Percentiles rank a stretch among this genome's conserved stretches.
Evolutionary conservation across 2,329 filamentous ascomycete genomes (phyloP).

Genomic region (Diaporthe eres): DNA sequence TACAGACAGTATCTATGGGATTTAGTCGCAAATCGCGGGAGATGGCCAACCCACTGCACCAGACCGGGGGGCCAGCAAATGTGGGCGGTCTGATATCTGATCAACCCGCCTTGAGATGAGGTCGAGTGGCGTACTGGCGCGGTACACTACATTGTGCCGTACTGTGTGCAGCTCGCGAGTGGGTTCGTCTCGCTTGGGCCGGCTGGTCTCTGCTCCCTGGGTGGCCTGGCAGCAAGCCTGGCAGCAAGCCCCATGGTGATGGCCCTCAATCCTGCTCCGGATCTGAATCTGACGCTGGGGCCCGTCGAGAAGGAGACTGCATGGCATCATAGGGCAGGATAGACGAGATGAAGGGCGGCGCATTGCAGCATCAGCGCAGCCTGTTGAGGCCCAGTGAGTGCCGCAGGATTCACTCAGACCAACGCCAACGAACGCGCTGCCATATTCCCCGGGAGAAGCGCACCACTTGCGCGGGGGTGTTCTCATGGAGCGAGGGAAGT

Average conservation of each 20-base stretch:
- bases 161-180: background rate
- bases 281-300: background rate
- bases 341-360: constrained; percentile 15
- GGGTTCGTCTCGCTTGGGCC: constrained; percentile 5
- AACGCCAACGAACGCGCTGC: background rate
- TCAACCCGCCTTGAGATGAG: constrained; percentile 8
- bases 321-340: constrained; percentile 30
- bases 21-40: constrained; percentile 34
- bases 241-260: constrained; percentile 2
- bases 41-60: constrained; percentile 22
- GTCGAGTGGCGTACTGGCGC: constrained; percentile 8
- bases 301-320: constrained; percentile 16
- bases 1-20: constrained; percentile 1
- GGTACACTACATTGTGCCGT: background rate
- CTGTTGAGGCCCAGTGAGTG: constrained; percentile 3
- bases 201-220: background rate
- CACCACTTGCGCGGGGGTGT: background rate
- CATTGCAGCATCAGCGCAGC: background rate
- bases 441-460: background rate
- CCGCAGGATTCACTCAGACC: constrained; percentile 8
- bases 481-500: background rate
- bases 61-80: constrained; percentile 1
- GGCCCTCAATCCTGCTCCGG: background rate
- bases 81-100: constrained; percentile 28
- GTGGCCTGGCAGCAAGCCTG: background rate